These are phyloP conservation scores for Alternaria sp. DNA, from an alignment of 2,329 filamentous ascomycete species.

Conservation along the genomic window DNA sequence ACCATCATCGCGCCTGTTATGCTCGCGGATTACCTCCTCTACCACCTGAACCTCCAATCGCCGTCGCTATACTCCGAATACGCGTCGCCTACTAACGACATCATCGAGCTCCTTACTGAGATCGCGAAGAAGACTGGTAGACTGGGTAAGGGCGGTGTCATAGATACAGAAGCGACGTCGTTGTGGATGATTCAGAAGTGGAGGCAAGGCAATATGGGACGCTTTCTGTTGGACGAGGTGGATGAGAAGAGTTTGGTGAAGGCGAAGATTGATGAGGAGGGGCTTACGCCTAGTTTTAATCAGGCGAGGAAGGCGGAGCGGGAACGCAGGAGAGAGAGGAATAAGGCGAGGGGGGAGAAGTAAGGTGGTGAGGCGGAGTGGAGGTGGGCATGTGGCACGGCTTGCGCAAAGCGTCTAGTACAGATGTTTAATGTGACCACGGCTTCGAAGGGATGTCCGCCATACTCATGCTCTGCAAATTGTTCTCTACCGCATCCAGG, in stretches of 20 bases:
- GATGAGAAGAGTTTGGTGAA: slow-evolving; percentile 64
- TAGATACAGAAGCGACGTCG: slow-evolving; percentile 75
- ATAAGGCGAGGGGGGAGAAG: slow-evolving; percentile 29
- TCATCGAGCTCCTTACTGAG: slow-evolving; percentile 72
- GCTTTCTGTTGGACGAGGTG: slow-evolving; percentile 80
- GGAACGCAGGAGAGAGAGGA: slow-evolving; percentile 51
- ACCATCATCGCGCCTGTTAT: slow-evolving; percentile 78
- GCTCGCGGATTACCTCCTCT: slow-evolving; percentile 89
- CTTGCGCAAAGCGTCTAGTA: not conserved
- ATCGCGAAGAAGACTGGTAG: slow-evolving; percentile 79
- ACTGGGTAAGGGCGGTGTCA: slow-evolving; percentile 73
- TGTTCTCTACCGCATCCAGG: not conserved
- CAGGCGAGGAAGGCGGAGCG: slow-evolving; percentile 73
- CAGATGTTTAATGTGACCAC: not conserved
- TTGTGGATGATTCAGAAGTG: slow-evolving; percentile 82
- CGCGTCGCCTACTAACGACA: slow-evolving; percentile 83
- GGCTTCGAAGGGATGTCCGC: not conserved
- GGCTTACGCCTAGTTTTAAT: slow-evolving; percentile 64
- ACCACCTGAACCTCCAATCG: slow-evolving; percentile 74
- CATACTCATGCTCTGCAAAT: not conserved
- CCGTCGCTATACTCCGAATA: slow-evolving; percentile 69
- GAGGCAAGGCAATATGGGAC: slow-evolving; percentile 76
- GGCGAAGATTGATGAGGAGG: slow-evolving; percentile 54
- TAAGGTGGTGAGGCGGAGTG: not conserved
- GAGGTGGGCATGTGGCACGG: not conserved